Evolutionary conservation across 2,329 filamentous ascomycete genomes (phyloP), one percentile per base, ranked within the genome.

Genomic region (Trichoderma polysporum): DNA sequence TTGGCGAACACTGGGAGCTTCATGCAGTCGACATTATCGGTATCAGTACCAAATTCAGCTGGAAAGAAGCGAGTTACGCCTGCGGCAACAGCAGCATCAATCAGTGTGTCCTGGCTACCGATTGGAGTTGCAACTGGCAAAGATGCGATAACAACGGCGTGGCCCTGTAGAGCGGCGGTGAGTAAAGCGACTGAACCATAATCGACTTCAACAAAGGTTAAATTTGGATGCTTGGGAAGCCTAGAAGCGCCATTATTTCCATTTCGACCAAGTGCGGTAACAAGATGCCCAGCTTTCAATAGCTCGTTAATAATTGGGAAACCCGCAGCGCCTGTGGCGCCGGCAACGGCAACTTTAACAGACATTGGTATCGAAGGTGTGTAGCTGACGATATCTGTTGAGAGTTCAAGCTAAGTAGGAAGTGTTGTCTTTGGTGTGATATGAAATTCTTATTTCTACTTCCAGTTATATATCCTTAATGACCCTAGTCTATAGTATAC

Each of bases 1-100:
- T 60, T 60, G 13, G 29, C 57, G 29, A 60, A 60, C 25, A 60
- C 39, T 10, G 57, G 57, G 3, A 60, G 57, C 39, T 60, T 60
- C 39, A 49, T 60, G 57, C 57, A 49, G 19, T 49, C 35, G 39
- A 33, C 25, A 27, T 60, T 60, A 27, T 60, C 9, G n/a, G 57
- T 60, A 19, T 60, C 41, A n/a, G 57, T 60, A 8, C 57, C 57
- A 9, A 60, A 60, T 12, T 60, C 57, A 3, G 41, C 15, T 15
- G 57, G 57, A 25, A 60, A 13, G 19, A 60, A 60, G 41, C 57
- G 57, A 10, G 8, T 60, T 15, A 49, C 57, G 0, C 57, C 57
- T 19, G 57, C 57, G 12, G 57, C 57, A 49, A 60, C 25, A 35
- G 57, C 41, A 0, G 57, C 57, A 35, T 60, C 57, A 49, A 60